These are phyloP conservation scores for Cryptococcus deneoformans DNA, from an alignment of 1,284 basidiomycete species.

Conservation along the genomic window DNA sequence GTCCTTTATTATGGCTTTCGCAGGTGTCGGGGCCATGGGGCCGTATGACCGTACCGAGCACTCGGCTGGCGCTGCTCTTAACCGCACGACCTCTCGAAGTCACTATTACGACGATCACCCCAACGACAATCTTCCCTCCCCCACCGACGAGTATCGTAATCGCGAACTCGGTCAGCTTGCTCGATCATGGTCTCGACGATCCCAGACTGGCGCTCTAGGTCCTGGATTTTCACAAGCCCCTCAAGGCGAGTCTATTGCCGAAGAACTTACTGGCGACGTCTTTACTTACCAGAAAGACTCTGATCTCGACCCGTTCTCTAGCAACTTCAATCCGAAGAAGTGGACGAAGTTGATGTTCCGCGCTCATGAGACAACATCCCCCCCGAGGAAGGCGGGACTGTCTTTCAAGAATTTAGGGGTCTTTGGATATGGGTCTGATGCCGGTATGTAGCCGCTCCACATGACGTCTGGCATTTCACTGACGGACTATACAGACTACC, in stretches of 20 bases:
- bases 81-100: conserved; percentile 1
- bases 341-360: conserved; percentile 46
- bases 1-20: no score
- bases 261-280: conserved; percentile 7
- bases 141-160: not conserved
- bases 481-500: conserved; percentile 44
- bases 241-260: not conserved
- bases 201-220: not conserved
- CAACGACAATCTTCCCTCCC: conserved; percentile 1
- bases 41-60: conserved; percentile 6
- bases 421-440: conserved; percentile 51
- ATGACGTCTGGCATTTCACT: not conserved
- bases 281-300: conserved; percentile 41
- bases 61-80: not conserved
- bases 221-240: conserved; percentile 9
- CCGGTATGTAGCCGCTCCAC: conserved; percentile 27
- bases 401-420: conserved; percentile 53
- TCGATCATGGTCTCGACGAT: conserved; percentile 39
- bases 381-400: conserved; percentile 49
- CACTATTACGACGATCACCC: conserved; percentile 3
- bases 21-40: no score
- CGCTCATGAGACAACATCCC: not conserved
- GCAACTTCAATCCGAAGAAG: conserved; percentile 48
- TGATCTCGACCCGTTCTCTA: conserved; percentile 50
- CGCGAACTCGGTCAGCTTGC: conserved; percentile 27